These are phyloP conservation scores for Pyrenula aspistea DNA, from an alignment of 495 filamentous ascomycete species.

Conservation along the genomic window DNA sequence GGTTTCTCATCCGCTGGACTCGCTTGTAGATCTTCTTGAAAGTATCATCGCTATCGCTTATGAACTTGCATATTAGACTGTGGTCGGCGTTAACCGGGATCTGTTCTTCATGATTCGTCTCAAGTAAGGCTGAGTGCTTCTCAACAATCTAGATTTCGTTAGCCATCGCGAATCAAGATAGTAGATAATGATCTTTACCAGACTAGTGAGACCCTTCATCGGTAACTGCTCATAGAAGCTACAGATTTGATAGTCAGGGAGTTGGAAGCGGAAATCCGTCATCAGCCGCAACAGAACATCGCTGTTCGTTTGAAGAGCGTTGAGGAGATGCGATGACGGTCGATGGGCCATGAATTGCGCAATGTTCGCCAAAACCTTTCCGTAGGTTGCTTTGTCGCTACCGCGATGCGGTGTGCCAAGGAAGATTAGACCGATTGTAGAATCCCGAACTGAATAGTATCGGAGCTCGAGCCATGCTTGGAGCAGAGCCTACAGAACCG, in stretches of 20 bases:
- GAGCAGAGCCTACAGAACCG: no score
- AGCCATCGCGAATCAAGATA: conserved; percentile 1
- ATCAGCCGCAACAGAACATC: background rate
- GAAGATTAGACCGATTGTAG: background rate
- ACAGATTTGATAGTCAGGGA: background rate
- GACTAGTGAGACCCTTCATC: background rate
- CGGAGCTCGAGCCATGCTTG: no score
- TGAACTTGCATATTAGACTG: conserved; percentile 14
- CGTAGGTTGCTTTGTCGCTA: background rate
- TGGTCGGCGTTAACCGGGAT: conserved; percentile 7
- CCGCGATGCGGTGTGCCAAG: background rate
- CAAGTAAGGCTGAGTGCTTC: conserved; percentile 8
- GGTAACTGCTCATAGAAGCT: background rate
- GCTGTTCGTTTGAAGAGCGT: background rate
- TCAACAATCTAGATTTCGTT: conserved; percentile 10
- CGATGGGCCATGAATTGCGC: background rate
- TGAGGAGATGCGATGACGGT: background rate
- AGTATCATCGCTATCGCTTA: conserved; percentile 1
- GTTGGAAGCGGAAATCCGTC: background rate
- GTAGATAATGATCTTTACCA: background rate
- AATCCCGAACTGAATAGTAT: background rate
- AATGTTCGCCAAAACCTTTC: background rate
- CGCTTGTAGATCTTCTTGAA: conserved; percentile 3
- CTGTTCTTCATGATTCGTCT: conserved; percentile 8
- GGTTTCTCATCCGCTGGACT: conserved; percentile 4